A percentile compares a stretch with the other conserved stretches of the same genome.
These are phyloP conservation scores for Tuber melanosporum DNA, from an alignment of 495 filamentous ascomycete genomes.

Conservation along the genomic window DNA sequence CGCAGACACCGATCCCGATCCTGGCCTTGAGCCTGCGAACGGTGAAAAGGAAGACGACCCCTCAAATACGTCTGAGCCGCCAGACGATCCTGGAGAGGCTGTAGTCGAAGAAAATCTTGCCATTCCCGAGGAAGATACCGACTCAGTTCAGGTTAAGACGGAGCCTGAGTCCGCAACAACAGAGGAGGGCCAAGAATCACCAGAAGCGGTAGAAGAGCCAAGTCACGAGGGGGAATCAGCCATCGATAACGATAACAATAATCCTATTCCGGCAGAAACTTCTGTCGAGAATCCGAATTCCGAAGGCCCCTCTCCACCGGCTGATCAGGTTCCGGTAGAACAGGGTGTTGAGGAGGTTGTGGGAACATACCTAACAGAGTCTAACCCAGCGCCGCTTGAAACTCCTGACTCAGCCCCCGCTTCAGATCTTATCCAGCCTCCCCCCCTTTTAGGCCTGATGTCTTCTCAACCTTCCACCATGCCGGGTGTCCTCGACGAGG, in stretches of 20 bases:
- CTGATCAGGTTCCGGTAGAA: not conserved
- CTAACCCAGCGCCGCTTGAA: conserved; percentile 8
- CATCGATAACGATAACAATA: not conserved
- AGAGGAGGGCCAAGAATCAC: not conserved
- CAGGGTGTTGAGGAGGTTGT: not conserved
- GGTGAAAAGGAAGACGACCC: not conserved
- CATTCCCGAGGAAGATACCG: not conserved
- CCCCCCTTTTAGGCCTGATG: conserved; percentile 20
- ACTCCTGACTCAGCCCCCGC: conserved; percentile 2
- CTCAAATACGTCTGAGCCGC: not conserved
- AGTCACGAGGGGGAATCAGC: not conserved
- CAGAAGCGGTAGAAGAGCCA: not conserved
- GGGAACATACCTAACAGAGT: not conserved
- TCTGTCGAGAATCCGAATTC: not conserved
- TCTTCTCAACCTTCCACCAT: conserved; percentile 24
- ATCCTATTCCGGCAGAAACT: not conserved
- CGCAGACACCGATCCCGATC: not conserved
- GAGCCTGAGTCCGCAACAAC: not conserved
- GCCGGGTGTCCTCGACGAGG: conserved; percentile 19
- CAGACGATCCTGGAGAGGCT: not conserved
- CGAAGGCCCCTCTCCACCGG: not conserved
- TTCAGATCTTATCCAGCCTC: conserved; percentile 3
- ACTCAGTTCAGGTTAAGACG: not conserved
- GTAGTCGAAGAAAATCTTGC: not conserved
- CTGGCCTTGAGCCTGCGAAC: not conserved